Conservation (phyloP, 2,329 filamentous ascomycete species). For the Fusarium sp. region DNA sequence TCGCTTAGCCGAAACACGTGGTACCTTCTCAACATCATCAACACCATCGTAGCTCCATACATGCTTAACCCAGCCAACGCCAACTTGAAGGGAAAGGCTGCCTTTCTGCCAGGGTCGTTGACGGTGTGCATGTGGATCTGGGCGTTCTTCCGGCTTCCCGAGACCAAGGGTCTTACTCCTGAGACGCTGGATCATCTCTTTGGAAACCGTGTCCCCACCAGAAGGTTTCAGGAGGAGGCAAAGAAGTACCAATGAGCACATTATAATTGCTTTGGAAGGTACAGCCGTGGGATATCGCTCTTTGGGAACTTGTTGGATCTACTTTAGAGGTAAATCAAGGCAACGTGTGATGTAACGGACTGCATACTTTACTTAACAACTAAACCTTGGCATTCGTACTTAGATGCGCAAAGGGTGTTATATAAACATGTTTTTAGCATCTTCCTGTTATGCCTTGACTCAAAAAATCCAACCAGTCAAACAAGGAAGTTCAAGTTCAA, state of each 20-base stretch:
- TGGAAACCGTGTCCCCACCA: conserved; percentile 55
- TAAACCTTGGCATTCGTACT: no score
- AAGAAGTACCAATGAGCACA: not conserved
- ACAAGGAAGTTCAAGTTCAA: no score
- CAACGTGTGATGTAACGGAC: no score
- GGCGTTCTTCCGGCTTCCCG: conserved; percentile 65
- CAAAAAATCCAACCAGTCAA: no score
- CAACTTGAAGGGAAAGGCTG: conserved; percentile 52
- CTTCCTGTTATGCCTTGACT: no score
- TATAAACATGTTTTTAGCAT: no score
- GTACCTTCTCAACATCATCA: conserved; percentile 1
- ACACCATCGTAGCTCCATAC: conserved; percentile 44
- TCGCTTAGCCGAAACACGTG: not conserved
- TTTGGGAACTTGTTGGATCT: no score
- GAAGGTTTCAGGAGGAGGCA: conserved; percentile 51
- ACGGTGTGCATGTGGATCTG: conserved; percentile 58
- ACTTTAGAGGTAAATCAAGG: no score
- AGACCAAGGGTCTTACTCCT: conserved; percentile 64
- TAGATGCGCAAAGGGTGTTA: no score
- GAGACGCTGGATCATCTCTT: conserved; percentile 68
- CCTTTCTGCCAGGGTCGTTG: conserved; percentile 58
- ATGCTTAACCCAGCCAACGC: conserved; percentile 50
- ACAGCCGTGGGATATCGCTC: no score
- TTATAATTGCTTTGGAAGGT: no score
- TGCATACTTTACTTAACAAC: no score